Percentiles rank a stretch among this genome's conserved stretches.
phyloP scores from a whole-genome alignment of 2,329 filamentous ascomycete species.

The Stromatinia cepivora region DNA sequence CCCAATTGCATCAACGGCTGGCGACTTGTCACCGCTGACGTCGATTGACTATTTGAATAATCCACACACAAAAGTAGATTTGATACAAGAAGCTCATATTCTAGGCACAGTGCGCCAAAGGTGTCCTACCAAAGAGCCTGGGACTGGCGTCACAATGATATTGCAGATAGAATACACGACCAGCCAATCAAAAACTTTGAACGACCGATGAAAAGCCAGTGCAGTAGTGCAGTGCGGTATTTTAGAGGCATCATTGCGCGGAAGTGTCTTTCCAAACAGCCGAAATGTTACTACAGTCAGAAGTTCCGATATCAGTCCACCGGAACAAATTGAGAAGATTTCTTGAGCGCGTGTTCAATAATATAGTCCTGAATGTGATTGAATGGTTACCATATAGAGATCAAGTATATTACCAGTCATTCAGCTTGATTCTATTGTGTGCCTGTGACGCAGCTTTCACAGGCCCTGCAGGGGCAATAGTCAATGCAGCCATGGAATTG shows the following conservation, averaged over 20 bases:
- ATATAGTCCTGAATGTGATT: background rate
- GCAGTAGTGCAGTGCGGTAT: background rate
- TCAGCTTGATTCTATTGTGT: background rate
- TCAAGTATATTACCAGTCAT: background rate
- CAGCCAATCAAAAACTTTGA: no score
- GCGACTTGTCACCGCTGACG: background rate
- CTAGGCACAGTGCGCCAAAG: background rate
- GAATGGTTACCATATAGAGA: background rate
- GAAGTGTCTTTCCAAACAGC: background rate
- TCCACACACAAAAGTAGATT: background rate
- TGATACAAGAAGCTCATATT: background rate
- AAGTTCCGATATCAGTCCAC: background rate
- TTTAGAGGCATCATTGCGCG: background rate
- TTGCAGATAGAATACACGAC: no score
- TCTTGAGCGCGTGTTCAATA: background rate
- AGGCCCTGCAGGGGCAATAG: background rate
- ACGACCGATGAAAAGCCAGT: background rate
- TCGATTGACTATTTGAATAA: background rate
- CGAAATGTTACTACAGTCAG: background rate
- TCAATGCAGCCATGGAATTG: no score
- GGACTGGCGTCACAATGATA: background rate
- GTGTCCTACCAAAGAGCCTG: background rate
- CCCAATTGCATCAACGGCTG: background rate
- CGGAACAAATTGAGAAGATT: background rate
- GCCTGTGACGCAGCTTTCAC: background rate